These are phyloP conservation scores for Eucalyptus sideroxylon DNA, from an alignment of 345 rosid species.

Conservation along the genomic window DNA sequence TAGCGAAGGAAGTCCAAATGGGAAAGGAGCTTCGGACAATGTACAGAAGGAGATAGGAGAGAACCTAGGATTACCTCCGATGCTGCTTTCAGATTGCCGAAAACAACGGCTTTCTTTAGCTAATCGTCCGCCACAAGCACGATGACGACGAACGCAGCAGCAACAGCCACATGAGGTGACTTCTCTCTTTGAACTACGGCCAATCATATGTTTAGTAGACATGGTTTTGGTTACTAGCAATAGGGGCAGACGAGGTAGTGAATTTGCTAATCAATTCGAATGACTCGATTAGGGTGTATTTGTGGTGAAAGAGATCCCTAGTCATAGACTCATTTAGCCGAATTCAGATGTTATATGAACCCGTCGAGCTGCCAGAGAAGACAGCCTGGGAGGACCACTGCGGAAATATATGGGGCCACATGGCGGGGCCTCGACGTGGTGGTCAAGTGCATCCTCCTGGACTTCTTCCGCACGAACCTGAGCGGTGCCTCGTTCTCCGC, in stretches of 20 bases:
- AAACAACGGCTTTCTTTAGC: conserved; percentile 29
- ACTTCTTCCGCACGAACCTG: conserved; percentile 26
- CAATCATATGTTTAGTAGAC: not conserved
- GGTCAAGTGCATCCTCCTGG: conserved; percentile 32
- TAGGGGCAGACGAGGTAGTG: not conserved
- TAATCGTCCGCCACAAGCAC: conserved; percentile 7
- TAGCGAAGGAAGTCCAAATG: conserved; percentile 19
- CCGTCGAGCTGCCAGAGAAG: conserved; percentile 14
- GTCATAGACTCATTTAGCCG: not conserved
- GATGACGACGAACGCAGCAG: not conserved
- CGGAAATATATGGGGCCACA: conserved; percentile 29
- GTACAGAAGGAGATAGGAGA: conserved; percentile 34
- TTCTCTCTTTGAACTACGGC: not conserved
- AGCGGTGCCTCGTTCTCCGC: conserved; percentile 18
- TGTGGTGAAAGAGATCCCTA: not conserved
- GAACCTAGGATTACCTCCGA: conserved; percentile 35
- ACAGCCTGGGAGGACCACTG: conserved; percentile 38
- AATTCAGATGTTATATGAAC: not conserved
- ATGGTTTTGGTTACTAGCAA: not conserved
- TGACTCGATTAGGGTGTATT: not conserved
- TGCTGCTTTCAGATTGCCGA: conserved; percentile 49
- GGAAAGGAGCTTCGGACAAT: conserved; percentile 22
- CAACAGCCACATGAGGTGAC: conserved; percentile 25
- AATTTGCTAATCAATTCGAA: not conserved
- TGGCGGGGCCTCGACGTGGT: conserved; percentile 57